A percentile compares a stretch with the other conserved stretches of the same genome.
These are phyloP conservation scores for Canavalia ensiformis DNA, from an alignment of 306 rosid genomes.

Conservation along the genomic window DNA sequence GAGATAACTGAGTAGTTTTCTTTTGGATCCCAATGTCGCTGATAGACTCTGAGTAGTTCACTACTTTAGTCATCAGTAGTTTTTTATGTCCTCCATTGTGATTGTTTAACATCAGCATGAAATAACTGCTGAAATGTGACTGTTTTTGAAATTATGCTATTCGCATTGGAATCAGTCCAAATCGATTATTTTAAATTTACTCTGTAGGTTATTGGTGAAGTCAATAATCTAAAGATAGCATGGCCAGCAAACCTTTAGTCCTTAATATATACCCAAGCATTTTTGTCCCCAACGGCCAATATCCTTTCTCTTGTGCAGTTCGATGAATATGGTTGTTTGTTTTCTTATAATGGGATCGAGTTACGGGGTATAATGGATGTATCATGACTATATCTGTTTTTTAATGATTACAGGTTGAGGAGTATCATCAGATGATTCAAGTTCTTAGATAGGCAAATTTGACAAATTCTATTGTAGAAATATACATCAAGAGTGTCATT, in stretches of 20 bases:
- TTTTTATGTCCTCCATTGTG: conserved; percentile 6
- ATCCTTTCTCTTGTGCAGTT: conserved; percentile 16
- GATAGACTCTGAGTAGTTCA: neutral
- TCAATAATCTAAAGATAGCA: conserved; percentile 11
- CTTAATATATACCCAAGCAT: conserved; percentile 7
- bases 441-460: conserved; percentile 28
- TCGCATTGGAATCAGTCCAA: conserved; percentile 22
- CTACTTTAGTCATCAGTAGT: neutral
- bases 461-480: conserved; percentile 40
- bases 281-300: neutral
- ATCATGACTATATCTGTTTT: conserved; percentile 11
- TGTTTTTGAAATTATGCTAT: neutral
- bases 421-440: conserved; percentile 33
- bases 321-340: conserved; percentile 27
- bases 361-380: conserved; percentile 1
- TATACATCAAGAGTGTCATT: neutral
- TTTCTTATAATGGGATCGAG: conserved; percentile 26
- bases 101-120: conserved; percentile 9
- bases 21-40: too few relatives aligned
- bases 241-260: neutral
- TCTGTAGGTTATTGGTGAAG: conserved; percentile 14
- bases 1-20: too few relatives aligned
- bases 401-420: conserved; percentile 47
- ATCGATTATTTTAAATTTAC: conserved; percentile 30
- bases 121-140: conserved; percentile 35